Evolutionary conservation across 257 asterid species (phyloP), one percentile per base, ranked within the genome.

Genomic region (Solanum sejunctum): DNA sequence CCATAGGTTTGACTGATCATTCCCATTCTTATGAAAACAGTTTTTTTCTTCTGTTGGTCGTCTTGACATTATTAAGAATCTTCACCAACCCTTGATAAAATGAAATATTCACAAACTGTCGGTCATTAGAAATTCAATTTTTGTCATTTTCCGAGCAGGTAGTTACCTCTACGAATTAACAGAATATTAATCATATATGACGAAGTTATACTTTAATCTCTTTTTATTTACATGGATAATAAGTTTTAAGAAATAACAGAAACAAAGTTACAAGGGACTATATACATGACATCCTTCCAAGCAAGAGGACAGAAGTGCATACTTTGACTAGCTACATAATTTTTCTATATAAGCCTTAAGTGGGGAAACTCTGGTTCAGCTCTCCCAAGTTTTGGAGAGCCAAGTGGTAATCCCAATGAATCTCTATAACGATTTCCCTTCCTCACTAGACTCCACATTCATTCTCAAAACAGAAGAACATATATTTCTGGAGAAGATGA

Each of bases 401-500:
- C 17, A 9, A 16, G 5, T 57, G 63, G 26, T 41, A 20, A 32
- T 81, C 86, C 87, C 84, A 84, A 60, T 8, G 75, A 23, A 85
- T 49, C 85, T 55, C 54, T 81, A 26, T 72, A 88, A 32, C 36
- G 83, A 52, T 78, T 43, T 10, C 47, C 49, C 64, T 52, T 52
- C 83, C 80, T 55, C 84, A 28, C 52, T 85, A 80, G 83, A 15
- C n/a, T 81, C 90, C 21, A 89, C 45, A 23, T 86, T 84, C 85
- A 85, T 86, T 87, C 89, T 88, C 88, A 92, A 57, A 85, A 89
- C 20, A 54, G 91, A 69, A 32, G 84, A 12, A 41, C 93, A 88
- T n/a, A 90, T 91, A 81, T 83, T 75, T 64, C 91, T 85, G 26
- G 91, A 89, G 32, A 97, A 84, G 43, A 94, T 58, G 60, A 94